Evolutionary conservation across 2,329 filamentous ascomycete genomes (phyloP).

Genomic region (Alternaria metachromatica): DNA sequence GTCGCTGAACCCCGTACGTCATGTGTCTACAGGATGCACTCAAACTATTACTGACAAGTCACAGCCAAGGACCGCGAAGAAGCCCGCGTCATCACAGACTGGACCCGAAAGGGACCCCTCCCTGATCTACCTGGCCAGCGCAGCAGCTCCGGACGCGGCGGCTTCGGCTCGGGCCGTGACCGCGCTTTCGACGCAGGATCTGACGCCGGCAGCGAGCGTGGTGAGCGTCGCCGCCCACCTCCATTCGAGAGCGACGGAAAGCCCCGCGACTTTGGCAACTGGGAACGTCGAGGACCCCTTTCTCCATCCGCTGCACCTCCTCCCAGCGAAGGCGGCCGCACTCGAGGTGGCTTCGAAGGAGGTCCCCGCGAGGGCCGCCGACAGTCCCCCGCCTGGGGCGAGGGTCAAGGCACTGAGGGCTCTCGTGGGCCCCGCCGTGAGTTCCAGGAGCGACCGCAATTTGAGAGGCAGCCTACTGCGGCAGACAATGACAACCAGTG

Average conservation of each 20-base stretch:
- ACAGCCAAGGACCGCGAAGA: conserved; percentile 87
- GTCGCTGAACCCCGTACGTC: conserved; percentile 95
- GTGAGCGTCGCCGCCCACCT: conserved; percentile 68
- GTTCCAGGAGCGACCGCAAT: conserved; percentile 66
- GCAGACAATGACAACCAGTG: conserved; percentile 94
- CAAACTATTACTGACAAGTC: conserved; percentile 25
- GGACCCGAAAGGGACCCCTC: conserved; percentile 91
- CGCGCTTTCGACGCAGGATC: conserved; percentile 61
- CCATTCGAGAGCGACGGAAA: conserved; percentile 75
- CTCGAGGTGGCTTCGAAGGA: conserved; percentile 61
- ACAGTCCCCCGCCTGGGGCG: conserved; percentile 76
- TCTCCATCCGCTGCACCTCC: conserved; percentile 66
- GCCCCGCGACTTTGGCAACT: conserved; percentile 81
- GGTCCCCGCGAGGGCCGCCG: conserved; percentile 47
- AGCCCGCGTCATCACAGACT: conserved; percentile 82
- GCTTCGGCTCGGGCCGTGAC: conserved; percentile 47
- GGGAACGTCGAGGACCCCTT: conserved; percentile 93
- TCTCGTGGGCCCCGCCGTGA: conserved; percentile 80
- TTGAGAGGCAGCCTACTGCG: conserved; percentile 78
- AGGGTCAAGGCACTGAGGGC: conserved; percentile 72
- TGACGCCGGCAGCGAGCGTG: conserved; percentile 67
- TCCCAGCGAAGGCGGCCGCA: conserved; percentile 64
- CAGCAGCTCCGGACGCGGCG: conserved; percentile 58
- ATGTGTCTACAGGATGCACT: not conserved
- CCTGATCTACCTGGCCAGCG: conserved; percentile 71